Evolutionary conservation across 306 rosid species (phyloP), one percentile per base, ranked within the genome.

Genomic region (Medicago arabica): DNA sequence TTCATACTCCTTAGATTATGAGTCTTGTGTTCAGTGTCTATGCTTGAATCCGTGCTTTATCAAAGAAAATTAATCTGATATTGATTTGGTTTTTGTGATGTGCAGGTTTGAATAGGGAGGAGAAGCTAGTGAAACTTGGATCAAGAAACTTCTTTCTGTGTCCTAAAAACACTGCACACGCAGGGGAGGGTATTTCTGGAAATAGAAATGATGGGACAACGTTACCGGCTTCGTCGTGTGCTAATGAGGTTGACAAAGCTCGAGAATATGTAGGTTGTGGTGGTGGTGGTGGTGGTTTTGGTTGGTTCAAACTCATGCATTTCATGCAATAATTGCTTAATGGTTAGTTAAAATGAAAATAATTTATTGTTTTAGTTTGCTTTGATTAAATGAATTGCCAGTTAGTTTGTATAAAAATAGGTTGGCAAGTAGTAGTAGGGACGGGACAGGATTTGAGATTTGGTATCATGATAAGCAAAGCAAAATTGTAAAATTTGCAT

Each of bases 71-170:
- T 21, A 57, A 57, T 11, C 1, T 10, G 7, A 8, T 57, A 55
- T 67, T 38, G 47, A 67, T 76, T 49, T 59, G 7, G 9, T 14
- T 38, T 38, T 62, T 51, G 61, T 60, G 60, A 9, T 72, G 69
- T 75, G 53, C 77, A 96, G 98, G 93, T 78, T 88, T 95, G 85
- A 75, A 82, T 17, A 89, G 87, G 50, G 87, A 75, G 43, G 91
- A 85, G 83, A 89, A 88, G 69, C 74, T 90, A 49, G 21, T 80
- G 57, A 80, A 78, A 7, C 78, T 96, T 65, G 98, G 97, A 80
- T 88, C 98, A 11, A 85, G 98, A 47, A 96, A 89, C 86, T 92
- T 89, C 80, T 90, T 90, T 63, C 55, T 92, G 69, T 90, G 98
- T 60, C 85, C 65, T 1, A 82, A 49, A 7, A 87, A 83, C 23